Base-by-base conservation (phyloP, 495 filamentous ascomycete species). In the Elaphomyces granulatus region DNA sequence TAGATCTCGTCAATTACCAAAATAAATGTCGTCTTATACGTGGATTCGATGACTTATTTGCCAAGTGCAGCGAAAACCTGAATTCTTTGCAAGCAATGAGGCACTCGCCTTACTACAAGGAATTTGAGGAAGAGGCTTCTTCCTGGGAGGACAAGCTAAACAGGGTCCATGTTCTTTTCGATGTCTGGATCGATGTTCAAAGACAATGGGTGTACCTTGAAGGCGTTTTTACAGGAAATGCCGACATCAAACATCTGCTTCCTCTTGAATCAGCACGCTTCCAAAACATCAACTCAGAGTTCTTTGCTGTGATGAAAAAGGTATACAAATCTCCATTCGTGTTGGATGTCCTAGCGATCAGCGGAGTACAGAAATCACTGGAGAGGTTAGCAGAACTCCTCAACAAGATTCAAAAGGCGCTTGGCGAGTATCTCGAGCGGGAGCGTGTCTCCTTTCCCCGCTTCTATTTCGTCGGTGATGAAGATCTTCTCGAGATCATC, bases 181-280 rank as follows among this genome's bases (percentile, higher is more conserved):
- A 99, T 61, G 85, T 96, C 20, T 99, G 90, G 90, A 96, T 99
- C 46, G 90, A 99, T 63, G 92, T 99, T 18, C 90, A 99, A 59
- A 77, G 90, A 42, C 90, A 99, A 66, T 99, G 90, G 90, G 88
- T 96, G 3, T 99, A 99, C 51, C 72, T 99, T 16, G 92, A 99
- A 61, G 90, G 90, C 40, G 92, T 99, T 31, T 99, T 99, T 55
- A 90, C 87, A 3, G 90, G 90, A 39, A 99, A 96, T 60, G 87
- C 84, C 8, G 90, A 99, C 54, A 99, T 99, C 66, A 99, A 94
- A 59, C 92, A 96, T 60, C 70, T 99, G 34, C 76, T 99, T 21
- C 92, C 92, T 3, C 80, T 93, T 48, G 90, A 99, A 52, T 95
- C 90, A 0, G 83, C 83, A 9, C 77, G 92, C 36, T 99, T 99